Conservation (phyloP, 257 asterid genomes). For the Thymus quinquecostatus region DNA sequence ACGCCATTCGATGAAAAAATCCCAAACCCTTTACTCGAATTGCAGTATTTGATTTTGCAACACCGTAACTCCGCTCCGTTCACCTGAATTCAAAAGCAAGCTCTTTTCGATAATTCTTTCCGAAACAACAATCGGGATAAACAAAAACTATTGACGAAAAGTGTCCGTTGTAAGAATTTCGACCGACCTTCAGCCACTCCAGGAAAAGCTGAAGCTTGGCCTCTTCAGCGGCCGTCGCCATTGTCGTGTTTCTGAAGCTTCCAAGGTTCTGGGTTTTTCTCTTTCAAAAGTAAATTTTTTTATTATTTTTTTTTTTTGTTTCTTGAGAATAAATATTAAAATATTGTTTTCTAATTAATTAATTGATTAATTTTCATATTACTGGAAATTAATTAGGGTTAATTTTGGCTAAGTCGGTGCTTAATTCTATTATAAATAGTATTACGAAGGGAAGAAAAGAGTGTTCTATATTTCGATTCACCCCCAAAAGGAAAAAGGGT, state of each 20-base stretch:
- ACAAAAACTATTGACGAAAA: neutral
- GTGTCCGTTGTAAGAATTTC: neutral
- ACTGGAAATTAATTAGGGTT: too few relatives aligned
- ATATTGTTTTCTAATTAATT: too few relatives aligned
- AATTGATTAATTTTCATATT: too few relatives aligned
- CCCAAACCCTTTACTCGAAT: slow-evolving; percentile 78
- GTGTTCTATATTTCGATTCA: too few relatives aligned
- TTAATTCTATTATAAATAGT: too few relatives aligned
- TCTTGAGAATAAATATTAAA: too few relatives aligned
- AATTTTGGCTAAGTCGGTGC: too few relatives aligned
- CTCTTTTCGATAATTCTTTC: neutral
- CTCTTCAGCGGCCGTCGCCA: slow-evolving; percentile 62
- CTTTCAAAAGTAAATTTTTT: neutral
- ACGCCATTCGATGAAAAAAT: slow-evolving; percentile 59
- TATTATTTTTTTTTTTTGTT: too few relatives aligned
- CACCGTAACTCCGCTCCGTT: slow-evolving; percentile 79
- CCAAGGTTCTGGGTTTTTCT: slow-evolving; percentile 10
- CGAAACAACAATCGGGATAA: neutral
- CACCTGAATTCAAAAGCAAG: slow-evolving; percentile 49
- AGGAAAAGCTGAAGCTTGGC: slow-evolving; percentile 74
- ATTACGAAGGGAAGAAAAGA: too few relatives aligned
- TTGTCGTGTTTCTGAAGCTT: slow-evolving; percentile 36
- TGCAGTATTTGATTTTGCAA: slow-evolving; percentile 74
- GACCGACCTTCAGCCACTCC: slow-evolving; percentile 74
- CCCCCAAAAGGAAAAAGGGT: neutral